Evolutionary conservation across 371 early-diverging fungal genomes (phyloP).

Genomic region (Mucor racemosus): DNA sequence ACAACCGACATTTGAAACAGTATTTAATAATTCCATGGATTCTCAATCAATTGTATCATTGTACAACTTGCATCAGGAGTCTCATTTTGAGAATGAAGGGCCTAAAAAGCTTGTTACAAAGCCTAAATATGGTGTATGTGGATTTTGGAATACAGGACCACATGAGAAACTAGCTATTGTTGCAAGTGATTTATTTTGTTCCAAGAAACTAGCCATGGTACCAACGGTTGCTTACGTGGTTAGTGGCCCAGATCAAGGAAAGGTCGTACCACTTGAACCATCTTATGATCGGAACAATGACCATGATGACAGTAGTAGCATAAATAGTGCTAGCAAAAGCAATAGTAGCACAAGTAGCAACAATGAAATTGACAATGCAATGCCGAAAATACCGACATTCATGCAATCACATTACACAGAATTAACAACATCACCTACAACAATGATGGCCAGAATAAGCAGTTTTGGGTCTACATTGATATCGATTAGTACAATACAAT

Average conservation of each 20-base stretch:
- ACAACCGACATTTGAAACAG: constrained; percentile 21
- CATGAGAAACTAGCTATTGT: constrained; percentile 10
- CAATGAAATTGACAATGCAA: neutral
- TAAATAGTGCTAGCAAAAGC: neutral
- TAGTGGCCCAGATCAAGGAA: constrained; percentile 20
- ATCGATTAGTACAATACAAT: constrained; percentile 11
- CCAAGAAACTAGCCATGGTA: neutral
- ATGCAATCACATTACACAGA: neutral
- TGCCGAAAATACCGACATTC: neutral
- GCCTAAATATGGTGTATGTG: constrained; percentile 14
- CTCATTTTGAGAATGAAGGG: neutral
- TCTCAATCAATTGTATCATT: neutral
- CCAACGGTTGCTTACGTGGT: constrained; percentile 14
- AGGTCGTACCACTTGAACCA: neutral
- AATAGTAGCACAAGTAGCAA: neutral
- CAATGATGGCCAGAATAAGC: neutral
- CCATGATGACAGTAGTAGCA: neutral
- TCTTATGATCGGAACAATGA: neutral
- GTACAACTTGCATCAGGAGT: constrained; percentile 17
- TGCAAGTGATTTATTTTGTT: neutral
- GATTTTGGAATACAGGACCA: constrained; percentile 27
- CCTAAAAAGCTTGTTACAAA: neutral
- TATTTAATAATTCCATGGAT: constrained; percentile 23
- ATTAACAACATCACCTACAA: too few species aligned
- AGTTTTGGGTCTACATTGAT: constrained; percentile 11